A percentile compares a stretch with the other conserved stretches of the same genome.
Conservation (phyloP, 179 eudicot genomes). For the Beta corolliflora region DNA sequence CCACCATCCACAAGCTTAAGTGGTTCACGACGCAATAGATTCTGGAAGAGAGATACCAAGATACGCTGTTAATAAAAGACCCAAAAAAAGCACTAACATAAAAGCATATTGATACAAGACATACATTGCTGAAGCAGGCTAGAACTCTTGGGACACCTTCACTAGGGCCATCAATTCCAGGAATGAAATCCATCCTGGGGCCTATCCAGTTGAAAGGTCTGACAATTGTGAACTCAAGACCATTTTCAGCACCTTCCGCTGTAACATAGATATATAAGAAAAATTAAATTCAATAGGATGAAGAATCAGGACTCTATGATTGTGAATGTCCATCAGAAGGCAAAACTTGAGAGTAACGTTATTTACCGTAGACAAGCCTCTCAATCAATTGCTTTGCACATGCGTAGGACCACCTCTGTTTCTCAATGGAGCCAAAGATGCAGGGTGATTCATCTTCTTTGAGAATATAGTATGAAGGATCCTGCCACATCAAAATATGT, state of each 20-base stretch:
- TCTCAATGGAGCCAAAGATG: constrained; percentile 95
- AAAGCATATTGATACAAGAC: constrained; percentile 16
- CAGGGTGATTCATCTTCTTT: constrained; percentile 90
- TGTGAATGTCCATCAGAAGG: background rate
- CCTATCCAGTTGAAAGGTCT: constrained; percentile 99
- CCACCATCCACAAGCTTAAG: constrained; percentile 99
- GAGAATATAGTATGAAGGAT: constrained; percentile 83
- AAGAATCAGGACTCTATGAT: background rate
- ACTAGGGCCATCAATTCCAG: constrained; percentile 97
- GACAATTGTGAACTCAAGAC: constrained; percentile 91
- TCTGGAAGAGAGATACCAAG: constrained; percentile 41
- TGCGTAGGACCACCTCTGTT: constrained; percentile 99
- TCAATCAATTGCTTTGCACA: constrained; percentile 98
- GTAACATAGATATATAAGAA: constrained; percentile 21
- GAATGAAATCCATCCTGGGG: constrained; percentile 98
- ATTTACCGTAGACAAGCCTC: constrained; percentile 83
- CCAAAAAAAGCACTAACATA: background rate
- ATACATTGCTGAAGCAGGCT: constrained; percentile 96
- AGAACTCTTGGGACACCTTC: constrained; percentile 99
- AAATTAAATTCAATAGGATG: background rate
- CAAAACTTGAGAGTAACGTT: background rate
- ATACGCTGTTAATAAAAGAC: background rate
- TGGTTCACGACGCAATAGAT: constrained; percentile 86
- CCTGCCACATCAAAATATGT: constrained; percentile 44
- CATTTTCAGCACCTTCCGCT: constrained; percentile 99